phyloP scores from a whole-genome alignment of 106 monocot species.

The Phalaenopsis aphrodite region DNA sequence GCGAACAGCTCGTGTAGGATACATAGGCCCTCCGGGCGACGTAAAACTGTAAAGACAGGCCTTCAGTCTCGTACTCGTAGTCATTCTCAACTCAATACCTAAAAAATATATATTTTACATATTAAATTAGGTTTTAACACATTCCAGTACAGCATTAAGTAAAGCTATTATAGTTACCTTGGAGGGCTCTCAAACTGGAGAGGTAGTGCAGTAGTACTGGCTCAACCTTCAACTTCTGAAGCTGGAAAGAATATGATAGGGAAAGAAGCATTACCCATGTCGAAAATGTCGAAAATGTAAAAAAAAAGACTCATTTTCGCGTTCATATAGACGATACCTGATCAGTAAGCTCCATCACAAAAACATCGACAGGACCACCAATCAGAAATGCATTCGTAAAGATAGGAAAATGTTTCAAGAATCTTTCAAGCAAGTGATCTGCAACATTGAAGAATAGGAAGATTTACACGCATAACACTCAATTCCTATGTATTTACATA shows the following conservation, averaged over 20 bases:
- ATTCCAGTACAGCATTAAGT: not conserved
- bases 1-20: slow-evolving; percentile 92
- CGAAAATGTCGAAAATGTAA: not conserved
- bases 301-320: not conserved
- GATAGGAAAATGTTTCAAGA: slow-evolving; percentile 67
- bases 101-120: not conserved
- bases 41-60: slow-evolving; percentile 97
- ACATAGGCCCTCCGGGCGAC: slow-evolving; percentile 93
- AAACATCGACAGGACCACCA: slow-evolving; percentile 76
- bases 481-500: too few relatives aligned
- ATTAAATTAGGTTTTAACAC: not conserved
- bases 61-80: slow-evolving; percentile 83
- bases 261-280: not conserved
- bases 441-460: not conserved
- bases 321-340: slow-evolving; percentile 40
- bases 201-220: slow-evolving; percentile 90
- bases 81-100: slow-evolving; percentile 91
- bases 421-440: slow-evolving; percentile 54
- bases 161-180: slow-evolving; percentile 35
- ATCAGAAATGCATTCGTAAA: slow-evolving; percentile 75
- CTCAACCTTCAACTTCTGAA: slow-evolving; percentile 96
- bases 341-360: slow-evolving; percentile 89
- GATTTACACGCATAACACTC: too few relatives aligned
- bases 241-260: slow-evolving; percentile 31
- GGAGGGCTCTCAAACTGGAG: slow-evolving; percentile 57